A percentile compares a stretch with the other conserved stretches of the same genome.
These are phyloP conservation scores for Aspergillus nidulans DNA, from an alignment of 495 filamentous ascomycete genomes.

Conservation along the genomic window DNA sequence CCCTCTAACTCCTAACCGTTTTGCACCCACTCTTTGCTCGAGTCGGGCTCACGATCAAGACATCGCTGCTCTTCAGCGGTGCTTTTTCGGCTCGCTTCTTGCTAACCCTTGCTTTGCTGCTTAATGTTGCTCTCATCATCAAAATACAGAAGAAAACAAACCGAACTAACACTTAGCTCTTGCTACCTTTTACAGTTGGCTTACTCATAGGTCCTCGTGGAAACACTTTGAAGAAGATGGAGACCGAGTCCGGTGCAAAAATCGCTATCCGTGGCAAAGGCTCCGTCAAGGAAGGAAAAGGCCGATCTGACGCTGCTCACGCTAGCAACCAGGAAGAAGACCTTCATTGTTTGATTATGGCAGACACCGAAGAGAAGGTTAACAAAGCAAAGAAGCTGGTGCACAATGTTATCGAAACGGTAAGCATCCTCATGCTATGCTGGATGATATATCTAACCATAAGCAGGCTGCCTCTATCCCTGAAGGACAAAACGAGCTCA, in stretches of 20 bases:
- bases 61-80: slow-evolving; percentile 27
- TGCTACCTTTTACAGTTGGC: slow-evolving; percentile 87
- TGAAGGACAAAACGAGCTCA: slow-evolving; percentile 96
- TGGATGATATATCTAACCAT: neutral
- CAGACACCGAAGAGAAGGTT: slow-evolving; percentile 96
- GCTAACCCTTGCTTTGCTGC: slow-evolving; percentile 55
- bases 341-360: slow-evolving; percentile 98
- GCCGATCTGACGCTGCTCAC: slow-evolving; percentile 95
- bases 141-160: slow-evolving; percentile 41
- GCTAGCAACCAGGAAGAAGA: slow-evolving; percentile 99
- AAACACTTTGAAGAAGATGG: slow-evolving; percentile 99
- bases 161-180: slow-evolving; percentile 77
- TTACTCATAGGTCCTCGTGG: slow-evolving; percentile 99
- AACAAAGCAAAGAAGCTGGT: slow-evolving; percentile 97
- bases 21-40: slow-evolving; percentile 47
- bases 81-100: slow-evolving; percentile 47
- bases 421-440: slow-evolving; percentile 42
- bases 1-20: slow-evolving; percentile 82
- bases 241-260: slow-evolving; percentile 91
- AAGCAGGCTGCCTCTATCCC: slow-evolving; percentile 91
- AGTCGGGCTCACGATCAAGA: slow-evolving; percentile 41
- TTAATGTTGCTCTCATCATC: slow-evolving; percentile 31
- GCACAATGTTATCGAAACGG: slow-evolving; percentile 96
- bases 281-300: slow-evolving; percentile 99
- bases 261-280: slow-evolving; percentile 99